Evolutionary conservation across 1,139 yeast species (phyloP).

Genomic region (Geotrichum klebahnii): DNA sequence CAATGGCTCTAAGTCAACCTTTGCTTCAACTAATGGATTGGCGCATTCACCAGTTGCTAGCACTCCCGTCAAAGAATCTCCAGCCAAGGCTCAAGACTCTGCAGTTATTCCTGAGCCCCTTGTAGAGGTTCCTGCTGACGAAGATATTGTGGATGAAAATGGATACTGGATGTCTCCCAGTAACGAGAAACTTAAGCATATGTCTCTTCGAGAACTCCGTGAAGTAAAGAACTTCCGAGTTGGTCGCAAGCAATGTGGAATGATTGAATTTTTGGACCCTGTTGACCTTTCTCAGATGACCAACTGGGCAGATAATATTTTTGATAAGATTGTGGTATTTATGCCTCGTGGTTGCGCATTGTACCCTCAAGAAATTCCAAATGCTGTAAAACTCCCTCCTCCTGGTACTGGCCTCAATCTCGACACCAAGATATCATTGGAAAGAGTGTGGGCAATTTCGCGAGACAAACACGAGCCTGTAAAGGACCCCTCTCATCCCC

Average conservation of each 20-base stretch:
- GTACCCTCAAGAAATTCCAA: conserved; percentile 53
- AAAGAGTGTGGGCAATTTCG: conserved; percentile 75
- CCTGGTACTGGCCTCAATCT: conserved; percentile 80
- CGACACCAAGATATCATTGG: conserved; percentile 66
- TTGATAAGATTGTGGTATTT: conserved; percentile 63
- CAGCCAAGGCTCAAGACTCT: background rate
- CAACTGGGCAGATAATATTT: conserved; percentile 48
- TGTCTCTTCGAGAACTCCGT: conserved; percentile 61
- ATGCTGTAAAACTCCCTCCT: conserved; percentile 50
- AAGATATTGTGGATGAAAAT: conserved; percentile 50
- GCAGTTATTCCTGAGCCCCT: background rate
- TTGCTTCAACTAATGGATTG: background rate
- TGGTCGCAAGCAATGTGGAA: conserved; percentile 78
- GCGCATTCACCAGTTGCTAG: background rate
- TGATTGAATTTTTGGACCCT: conserved; percentile 68
- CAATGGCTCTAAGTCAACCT: conserved; percentile 5
- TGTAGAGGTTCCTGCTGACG: conserved; percentile 31
- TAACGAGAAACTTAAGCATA: conserved; percentile 54
- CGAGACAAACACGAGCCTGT: conserved; percentile 70
- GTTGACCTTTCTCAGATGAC: conserved; percentile 71
- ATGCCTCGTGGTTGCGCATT: conserved; percentile 59
- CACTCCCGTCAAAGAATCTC: conserved; percentile 1
- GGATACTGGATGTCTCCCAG: conserved; percentile 91
- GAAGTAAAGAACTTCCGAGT: conserved; percentile 62
- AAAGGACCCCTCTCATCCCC: conserved; percentile 71